phyloP scores from a whole-genome alignment of 2,329 filamentous ascomycete species.

The Atkinsonella texensis region DNA sequence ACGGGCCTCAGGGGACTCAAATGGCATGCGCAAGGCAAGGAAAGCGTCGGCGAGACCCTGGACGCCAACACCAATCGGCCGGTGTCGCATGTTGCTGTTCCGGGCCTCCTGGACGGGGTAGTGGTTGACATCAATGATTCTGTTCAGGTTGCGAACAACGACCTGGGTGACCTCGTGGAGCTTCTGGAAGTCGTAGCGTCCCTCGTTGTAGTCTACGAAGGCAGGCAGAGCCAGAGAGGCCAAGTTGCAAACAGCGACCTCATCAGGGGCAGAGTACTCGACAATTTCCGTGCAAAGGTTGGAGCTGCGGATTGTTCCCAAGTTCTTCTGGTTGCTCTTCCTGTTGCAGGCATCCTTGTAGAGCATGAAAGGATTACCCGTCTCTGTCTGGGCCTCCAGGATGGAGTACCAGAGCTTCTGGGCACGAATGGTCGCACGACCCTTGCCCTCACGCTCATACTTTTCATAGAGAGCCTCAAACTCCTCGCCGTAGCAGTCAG shows the following conservation, averaged over 20 bases:
- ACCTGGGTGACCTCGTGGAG: constrained; percentile 90
- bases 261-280: constrained; percentile 92
- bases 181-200: constrained; percentile 90
- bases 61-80: constrained; percentile 91
- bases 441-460: constrained; percentile 80
- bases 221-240: constrained; percentile 87
- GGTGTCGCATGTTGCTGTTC: constrained; percentile 95
- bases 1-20: constrained; percentile 89
- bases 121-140: constrained; percentile 96
- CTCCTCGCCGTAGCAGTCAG: constrained; percentile 94
- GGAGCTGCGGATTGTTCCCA: constrained; percentile 95
- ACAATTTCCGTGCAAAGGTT: constrained; percentile 98
- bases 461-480: constrained; percentile 90
- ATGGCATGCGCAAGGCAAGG: constrained; percentile 90
- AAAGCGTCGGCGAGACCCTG: constrained; percentile 97
- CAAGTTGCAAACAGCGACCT: constrained; percentile 97
- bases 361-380: constrained; percentile 97
- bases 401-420: constrained; percentile 99
- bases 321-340: constrained; percentile 99
- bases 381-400: constrained; percentile 96
- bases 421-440: constrained; percentile 84
- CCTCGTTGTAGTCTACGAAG: constrained; percentile 76
- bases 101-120: constrained; percentile 92
- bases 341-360: constrained; percentile 98
- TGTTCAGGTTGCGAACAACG: constrained; percentile 91